Evolutionary conservation across 352 stramenopile genomes (phyloP).

Genomic region (Pythium chondricola): DNA sequence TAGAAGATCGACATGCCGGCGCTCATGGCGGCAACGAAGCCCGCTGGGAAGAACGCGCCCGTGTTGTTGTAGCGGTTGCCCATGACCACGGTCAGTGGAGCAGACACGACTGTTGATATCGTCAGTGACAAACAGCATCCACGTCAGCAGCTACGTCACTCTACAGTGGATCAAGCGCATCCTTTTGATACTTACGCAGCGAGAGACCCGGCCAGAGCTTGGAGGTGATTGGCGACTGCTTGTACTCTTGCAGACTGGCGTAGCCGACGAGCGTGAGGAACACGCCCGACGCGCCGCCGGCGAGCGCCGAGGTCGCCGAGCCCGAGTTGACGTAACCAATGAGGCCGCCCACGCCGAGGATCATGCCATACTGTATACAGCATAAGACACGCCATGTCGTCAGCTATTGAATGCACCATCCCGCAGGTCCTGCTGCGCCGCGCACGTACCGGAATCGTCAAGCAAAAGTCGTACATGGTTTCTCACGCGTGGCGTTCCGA

Average conservation of each 20-base stretch:
- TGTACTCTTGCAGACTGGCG: slow-evolving; percentile 82
- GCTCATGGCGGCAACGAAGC: slow-evolving; percentile 53
- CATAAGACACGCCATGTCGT: slow-evolving; percentile 6
- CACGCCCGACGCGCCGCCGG: slow-evolving; percentile 52
- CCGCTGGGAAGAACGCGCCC: slow-evolving; percentile 62
- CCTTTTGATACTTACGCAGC: slow-evolving; percentile 30
- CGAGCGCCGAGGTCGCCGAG: slow-evolving; percentile 55
- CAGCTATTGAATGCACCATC: slow-evolving; percentile 14
- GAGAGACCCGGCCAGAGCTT: slow-evolving; percentile 76
- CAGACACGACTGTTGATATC: slow-evolving; percentile 35
- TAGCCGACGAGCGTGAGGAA: slow-evolving; percentile 80
- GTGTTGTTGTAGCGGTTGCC: slow-evolving; percentile 71
- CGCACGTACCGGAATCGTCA: slow-evolving; percentile 75
- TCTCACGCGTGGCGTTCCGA: not conserved
- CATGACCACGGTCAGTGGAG: slow-evolving; percentile 68
- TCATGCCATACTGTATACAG: slow-evolving; percentile 57
- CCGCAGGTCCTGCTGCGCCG: not conserved
- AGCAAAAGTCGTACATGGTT: slow-evolving; percentile 84
- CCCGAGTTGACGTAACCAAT: slow-evolving; percentile 74
- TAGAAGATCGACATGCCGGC: slow-evolving; percentile 80
- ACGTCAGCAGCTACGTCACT: not conserved
- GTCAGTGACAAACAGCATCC: not conserved
- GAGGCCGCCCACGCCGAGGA: slow-evolving; percentile 62
- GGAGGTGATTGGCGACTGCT: slow-evolving; percentile 66
- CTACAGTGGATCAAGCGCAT: too few species aligned